Conservation (phyloP, 2,329 filamentous ascomycete species). For the Phialophora verrucosa region DNA sequence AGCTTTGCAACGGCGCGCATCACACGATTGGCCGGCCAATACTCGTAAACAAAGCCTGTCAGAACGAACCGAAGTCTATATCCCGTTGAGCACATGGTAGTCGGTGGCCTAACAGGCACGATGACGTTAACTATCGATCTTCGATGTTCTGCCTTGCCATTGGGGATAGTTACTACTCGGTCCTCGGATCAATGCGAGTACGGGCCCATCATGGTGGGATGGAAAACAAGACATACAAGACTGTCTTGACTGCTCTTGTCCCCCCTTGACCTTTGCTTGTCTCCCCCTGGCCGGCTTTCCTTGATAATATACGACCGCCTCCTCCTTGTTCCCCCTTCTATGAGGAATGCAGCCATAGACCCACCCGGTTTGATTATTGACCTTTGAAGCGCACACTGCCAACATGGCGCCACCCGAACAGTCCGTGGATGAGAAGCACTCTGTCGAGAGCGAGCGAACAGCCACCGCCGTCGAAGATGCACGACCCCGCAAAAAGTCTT, state of each 20-base stretch:
- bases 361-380: neutral
- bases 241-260: slow-evolving; percentile 22
- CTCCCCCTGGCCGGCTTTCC: neutral
- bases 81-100: slow-evolving; percentile 7
- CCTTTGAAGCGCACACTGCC: neutral
- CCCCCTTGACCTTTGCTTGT: slow-evolving; percentile 16
- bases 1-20: neutral
- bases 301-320: neutral
- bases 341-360: neutral
- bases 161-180: neutral
- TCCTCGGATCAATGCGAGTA: neutral
- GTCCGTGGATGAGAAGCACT: slow-evolving; percentile 15
- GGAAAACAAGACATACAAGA: slow-evolving; percentile 22
- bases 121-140: slow-evolving; percentile 18
- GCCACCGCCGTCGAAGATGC: slow-evolving; percentile 27
- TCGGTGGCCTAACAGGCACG: neutral
- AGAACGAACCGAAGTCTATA: neutral
- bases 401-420: slow-evolving; percentile 28
- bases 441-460: slow-evolving; percentile 23
- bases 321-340: neutral
- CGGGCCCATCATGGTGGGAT: neutral
- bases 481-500: slow-evolving; percentile 24
- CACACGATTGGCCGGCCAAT: neutral
- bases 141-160: neutral
- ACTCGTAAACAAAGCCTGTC: neutral